Base-by-base conservation (phyloP, 257 asterid genomes). In the Echium plantagineum region DNA sequence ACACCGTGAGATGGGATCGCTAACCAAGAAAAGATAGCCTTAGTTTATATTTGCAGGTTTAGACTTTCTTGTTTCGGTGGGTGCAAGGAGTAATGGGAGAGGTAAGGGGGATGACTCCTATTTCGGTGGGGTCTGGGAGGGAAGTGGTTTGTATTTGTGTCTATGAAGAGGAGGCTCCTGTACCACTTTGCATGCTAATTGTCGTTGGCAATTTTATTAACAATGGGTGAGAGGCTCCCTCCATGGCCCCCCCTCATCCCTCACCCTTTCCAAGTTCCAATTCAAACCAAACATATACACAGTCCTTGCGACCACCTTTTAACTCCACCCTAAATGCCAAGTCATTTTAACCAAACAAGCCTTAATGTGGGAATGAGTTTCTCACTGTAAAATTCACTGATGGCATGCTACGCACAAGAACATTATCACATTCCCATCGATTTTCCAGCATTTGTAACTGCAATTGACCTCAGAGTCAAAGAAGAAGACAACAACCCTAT, bases 391-490 rank as follows among this genome's bases (percentile, higher is more conserved):
- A 56, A 10, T 22, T 21, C 42, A 12, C 60, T 24, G 60, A 8
- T 22, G 38, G 20, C 60, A 21, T 56, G 60, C 60, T 18, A 15
- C 24, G 17, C 38, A 12, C 38, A 56, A 56, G 38, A 31, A 56
- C 38, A 56, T 56, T 56, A 6, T 22, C 60, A 56, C 38, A 56
- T 16, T 31, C 19, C 60, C 60, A 56, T 26, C 19, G 38, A 22
- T 6, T 56, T 22, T 56, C 60, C 31, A 56, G 60, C 38, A 56
- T 12, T 26, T 21, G 38, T 21, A 56, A 56, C 60, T 56, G 60
- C 42, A 56, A 56, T 55, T 56, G 31, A 20, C 28, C 17, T 7
- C 38, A 56, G 60, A 56, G 38, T 21, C 21, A 53, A 21, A 53
- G 57, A 53, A 53, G 26, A 53, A 15, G 19, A 18, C 6, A 22